phyloP scores from a whole-genome alignment of 140 eudicot genomes.

The Stevia rebaudiana region DNA sequence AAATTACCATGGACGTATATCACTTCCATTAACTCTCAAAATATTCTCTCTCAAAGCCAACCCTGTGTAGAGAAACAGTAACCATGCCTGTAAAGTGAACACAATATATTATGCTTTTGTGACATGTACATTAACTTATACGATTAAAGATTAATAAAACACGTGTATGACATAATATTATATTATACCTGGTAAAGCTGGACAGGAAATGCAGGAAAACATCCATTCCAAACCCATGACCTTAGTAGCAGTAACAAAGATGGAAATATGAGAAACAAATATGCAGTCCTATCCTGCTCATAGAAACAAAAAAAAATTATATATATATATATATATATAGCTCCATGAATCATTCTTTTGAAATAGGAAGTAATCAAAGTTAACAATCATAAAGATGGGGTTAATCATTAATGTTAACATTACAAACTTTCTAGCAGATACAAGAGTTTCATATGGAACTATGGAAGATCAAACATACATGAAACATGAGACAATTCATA shows the following conservation, averaged over 20 bases:
- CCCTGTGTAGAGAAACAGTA: conserved; percentile 73
- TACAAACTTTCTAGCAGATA: not conserved
- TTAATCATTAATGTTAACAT: not conserved
- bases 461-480: not conserved
- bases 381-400: not conserved
- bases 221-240: conserved; percentile 74
- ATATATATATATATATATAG: too few species aligned
- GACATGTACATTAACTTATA: not conserved
- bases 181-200: conserved; percentile 76
- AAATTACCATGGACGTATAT: conserved; percentile 82
- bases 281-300: conserved; percentile 81
- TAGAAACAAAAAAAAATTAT: conserved; percentile 4
- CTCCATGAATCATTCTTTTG: not conserved
- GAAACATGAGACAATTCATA: not conserved
- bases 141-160: not conserved
- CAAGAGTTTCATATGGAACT: not conserved
- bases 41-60: conserved; percentile 80
- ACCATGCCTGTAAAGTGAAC: conserved; percentile 59
- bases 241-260: conserved; percentile 56
- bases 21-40: conserved; percentile 84
- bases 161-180: not conserved
- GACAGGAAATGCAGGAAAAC: conserved; percentile 87
- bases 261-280: conserved; percentile 70
- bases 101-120: conserved; percentile 2
- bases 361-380: not conserved